These are phyloP conservation scores for Globisporangium sylvaticum DNA, from an alignment of 352 stramenopile genomes.

Conservation along the genomic window DNA sequence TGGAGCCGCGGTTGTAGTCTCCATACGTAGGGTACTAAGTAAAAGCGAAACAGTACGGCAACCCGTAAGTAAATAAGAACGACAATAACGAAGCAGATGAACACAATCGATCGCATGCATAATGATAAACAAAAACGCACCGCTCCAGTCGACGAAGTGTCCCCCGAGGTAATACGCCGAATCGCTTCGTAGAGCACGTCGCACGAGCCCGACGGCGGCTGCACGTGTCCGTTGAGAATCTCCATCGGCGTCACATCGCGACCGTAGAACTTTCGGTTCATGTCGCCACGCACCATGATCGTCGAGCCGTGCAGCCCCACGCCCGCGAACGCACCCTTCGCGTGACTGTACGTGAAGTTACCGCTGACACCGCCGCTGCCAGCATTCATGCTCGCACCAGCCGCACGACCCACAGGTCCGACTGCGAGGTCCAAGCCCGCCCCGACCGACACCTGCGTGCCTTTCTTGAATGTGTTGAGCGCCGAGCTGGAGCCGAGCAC, in stretches of 20 bases:
- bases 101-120: background rate
- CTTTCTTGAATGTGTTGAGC: constrained; percentile 82
- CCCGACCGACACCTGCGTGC: constrained; percentile 76
- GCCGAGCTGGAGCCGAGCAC: constrained; percentile 66
- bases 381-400: constrained; percentile 72
- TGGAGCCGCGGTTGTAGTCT: constrained; percentile 14
- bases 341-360: constrained; percentile 87
- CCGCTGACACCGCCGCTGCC: constrained; percentile 70
- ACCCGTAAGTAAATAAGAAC: background rate
- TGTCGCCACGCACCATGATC: constrained; percentile 79
- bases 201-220: constrained; percentile 51
- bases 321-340: constrained; percentile 77
- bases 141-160: constrained; percentile 5
- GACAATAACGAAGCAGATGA: background rate
- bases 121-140: constrained; percentile 6
- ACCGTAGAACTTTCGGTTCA: constrained; percentile 85
- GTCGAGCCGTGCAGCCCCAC: constrained; percentile 78
- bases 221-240: constrained; percentile 75
- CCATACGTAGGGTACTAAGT: constrained; percentile 16
- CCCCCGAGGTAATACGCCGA: constrained; percentile 30
- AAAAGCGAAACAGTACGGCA: background rate
- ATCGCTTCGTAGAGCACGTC: constrained; percentile 74
- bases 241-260: constrained; percentile 75
- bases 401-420: constrained; percentile 61
- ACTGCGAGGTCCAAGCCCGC: constrained; percentile 74